phyloP scores from a whole-genome alignment of 2,329 filamentous ascomycete species.

The Calonectria pteridis region DNA sequence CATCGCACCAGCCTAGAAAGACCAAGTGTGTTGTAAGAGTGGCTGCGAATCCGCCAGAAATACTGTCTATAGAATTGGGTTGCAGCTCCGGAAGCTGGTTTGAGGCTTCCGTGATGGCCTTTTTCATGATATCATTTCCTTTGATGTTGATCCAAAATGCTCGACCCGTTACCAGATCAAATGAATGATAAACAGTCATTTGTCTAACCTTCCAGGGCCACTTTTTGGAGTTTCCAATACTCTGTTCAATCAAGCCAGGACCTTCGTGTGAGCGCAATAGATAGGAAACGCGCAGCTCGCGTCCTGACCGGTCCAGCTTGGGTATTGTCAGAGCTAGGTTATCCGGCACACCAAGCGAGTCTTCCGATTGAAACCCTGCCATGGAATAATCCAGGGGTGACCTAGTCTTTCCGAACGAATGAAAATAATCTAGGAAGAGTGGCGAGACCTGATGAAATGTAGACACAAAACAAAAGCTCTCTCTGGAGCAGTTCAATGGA shows the following conservation, averaged over 20 bases:
- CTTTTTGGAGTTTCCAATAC: background rate
- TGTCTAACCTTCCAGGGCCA: conserved; percentile 23
- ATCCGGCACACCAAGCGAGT: background rate
- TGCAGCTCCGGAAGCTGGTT: conserved; percentile 5
- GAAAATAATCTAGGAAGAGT: conserved; percentile 21
- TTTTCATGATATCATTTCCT: conserved; percentile 16
- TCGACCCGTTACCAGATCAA: conserved; percentile 23
- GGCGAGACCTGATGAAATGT: conserved; percentile 20
- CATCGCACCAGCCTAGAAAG: conserved; percentile 25
- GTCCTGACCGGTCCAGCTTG: conserved; percentile 17
- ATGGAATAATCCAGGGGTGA: conserved; percentile 25
- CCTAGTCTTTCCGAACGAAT: conserved; percentile 16
- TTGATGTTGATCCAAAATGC: conserved; percentile 31
- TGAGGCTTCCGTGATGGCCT: conserved; percentile 16
- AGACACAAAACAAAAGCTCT: background rate
- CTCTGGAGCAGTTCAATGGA: conserved; percentile 14
- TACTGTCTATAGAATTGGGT: background rate
- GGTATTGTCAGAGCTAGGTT: background rate
- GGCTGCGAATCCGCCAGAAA: conserved; percentile 2
- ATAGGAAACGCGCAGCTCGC: conserved; percentile 23
- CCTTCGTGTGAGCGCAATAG: conserved; percentile 6
- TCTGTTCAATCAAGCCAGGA: background rate
- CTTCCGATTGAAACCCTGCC: conserved; percentile 17
- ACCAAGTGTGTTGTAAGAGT: conserved; percentile 19
- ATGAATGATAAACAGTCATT: conserved; percentile 31